A percentile compares a stretch with the other conserved stretches of the same genome.
These are phyloP conservation scores for Lepidium africanum DNA, from an alignment of 345 rosid species.

Conservation along the genomic window DNA sequence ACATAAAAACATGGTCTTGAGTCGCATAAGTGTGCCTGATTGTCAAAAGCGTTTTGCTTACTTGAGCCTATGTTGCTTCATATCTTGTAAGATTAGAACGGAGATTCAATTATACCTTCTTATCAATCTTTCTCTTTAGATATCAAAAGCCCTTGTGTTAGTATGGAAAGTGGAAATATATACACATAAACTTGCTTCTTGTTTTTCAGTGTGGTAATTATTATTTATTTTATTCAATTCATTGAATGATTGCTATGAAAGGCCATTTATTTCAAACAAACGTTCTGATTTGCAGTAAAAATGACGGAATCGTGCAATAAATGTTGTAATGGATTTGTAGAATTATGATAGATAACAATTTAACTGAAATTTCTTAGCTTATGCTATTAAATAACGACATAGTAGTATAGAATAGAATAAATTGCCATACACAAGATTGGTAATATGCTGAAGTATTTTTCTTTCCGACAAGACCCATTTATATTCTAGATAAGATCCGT, in stretches of 20 bases:
- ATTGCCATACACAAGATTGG: background rate
- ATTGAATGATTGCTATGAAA: constrained; percentile 4
- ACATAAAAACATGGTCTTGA: constrained; percentile 9
- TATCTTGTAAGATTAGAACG: constrained; percentile 19
- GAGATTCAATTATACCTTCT: background rate
- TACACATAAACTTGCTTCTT: background rate
- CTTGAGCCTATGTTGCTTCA: constrained; percentile 8
- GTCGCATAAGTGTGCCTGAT: background rate
- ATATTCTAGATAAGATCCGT: too few relatives aligned
- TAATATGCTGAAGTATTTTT: background rate
- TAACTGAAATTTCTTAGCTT: background rate
- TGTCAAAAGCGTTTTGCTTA: background rate
- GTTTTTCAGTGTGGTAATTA: background rate
- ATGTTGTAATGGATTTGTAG: background rate
- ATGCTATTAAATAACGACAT: background rate
- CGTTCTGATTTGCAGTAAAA: background rate
- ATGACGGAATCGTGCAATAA: background rate
- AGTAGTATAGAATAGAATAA: background rate
- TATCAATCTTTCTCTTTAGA: constrained; percentile 5
- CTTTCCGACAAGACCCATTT: too few relatives aligned
- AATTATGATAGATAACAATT: background rate
- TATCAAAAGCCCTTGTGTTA: constrained; percentile 1
- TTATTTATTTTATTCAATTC: background rate
- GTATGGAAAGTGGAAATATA: constrained; percentile 6
- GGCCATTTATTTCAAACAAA: background rate